Base-by-base conservation (phyloP, 2,329 filamentous ascomycete genomes). In the Teratosphaeria viscida region DNA sequence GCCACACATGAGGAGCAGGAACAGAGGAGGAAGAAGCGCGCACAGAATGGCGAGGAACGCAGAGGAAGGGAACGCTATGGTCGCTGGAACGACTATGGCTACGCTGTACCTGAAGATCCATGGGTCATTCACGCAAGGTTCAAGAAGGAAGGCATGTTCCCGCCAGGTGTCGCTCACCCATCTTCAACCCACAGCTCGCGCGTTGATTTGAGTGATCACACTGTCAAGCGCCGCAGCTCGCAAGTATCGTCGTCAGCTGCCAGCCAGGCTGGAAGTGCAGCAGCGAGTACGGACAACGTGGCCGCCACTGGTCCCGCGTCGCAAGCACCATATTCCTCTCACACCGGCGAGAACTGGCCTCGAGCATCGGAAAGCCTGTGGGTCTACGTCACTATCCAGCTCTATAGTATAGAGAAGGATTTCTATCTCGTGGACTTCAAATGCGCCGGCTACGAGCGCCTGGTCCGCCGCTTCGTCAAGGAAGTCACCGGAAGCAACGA, bases 381-480 rank as follows among this genome's bases (percentile, higher is more conserved):
- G 71, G 88, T 97, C 69, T 94, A 96, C 71, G 85, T 99, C 72
- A 92, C 95, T 65, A 96, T 99, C 64, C 94, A 96, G 73, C 86
- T 96, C 57, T 96, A 96, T 75, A 88, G 91, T 71, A 91, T 97
- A 79, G 92, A 97, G 73, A 85, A 86, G 60, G 88, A 89, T 59
- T 92, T 94, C 65, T 97, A 92, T 74, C 86, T 99, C 63, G 94
- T 99, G 55, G 94, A 99, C 73, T 99, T 99, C 80, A 97, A 96
- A 73, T 97, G 92, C 73, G 92, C 94, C 14, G 94, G 94, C 23
- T 99, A 99, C 75, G 94, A 99, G 77, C 90, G 94, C 59, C 87
- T 92, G 55, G 84, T 87, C 2, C 68, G 70, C 10, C 72, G 74
- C 5, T 70, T 79, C 54, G 72, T 75, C 7, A 64, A 66, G 29